Evolutionary conservation across 1,284 basidiomycete species (phyloP), one percentile per base, ranked within the genome.

Genomic region (Omphalotus olearius): DNA sequence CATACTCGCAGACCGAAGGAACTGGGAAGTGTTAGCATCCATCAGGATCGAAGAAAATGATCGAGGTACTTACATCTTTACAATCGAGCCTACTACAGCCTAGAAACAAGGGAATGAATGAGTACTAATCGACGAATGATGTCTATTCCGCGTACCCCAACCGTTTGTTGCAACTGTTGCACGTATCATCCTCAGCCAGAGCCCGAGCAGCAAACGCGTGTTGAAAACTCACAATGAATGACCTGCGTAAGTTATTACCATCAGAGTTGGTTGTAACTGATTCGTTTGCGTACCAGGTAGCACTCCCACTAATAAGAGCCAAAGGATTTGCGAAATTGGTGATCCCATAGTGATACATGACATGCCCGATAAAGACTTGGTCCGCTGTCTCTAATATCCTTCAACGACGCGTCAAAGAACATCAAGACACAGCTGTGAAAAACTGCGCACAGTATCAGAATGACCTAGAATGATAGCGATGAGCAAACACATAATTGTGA

Each of bases 1-100:
- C 82, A 87, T 45, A 88, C 83, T 33, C 85, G 76, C 58, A 84
- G 65, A 1, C 72, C 76, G 55, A 85, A 87, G 53, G 77, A 77
- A 25, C 84, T 86, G 41, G 1, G 26, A 30, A 47, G 14, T n/a
- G 18, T 17, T n/a, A n/a, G 41, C 13, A 38, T 33, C 13, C 17
- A n/a, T 18, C 30, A 23, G 16, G 26, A 25, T 38, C 13, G 41
- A 6, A 51, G 46, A 35, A 18, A 10, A 37, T 20, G 42, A n/a
- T 45, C 33, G 16, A 33, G n/a, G 35, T 35, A 69, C 80, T 54
- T 56, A 86, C 83, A 67, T 64, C 64, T 84, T 86, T 36, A 86
- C 83, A 38, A 85, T 69, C 6, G 69, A 63, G n/a, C 82, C 83
- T 16, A 78, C 76, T 20, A 81, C 45, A 4, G 77, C 75, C 83